Base-by-base conservation (phyloP, 2,329 filamentous ascomycete species). In the Balansia obtecta region DNA sequence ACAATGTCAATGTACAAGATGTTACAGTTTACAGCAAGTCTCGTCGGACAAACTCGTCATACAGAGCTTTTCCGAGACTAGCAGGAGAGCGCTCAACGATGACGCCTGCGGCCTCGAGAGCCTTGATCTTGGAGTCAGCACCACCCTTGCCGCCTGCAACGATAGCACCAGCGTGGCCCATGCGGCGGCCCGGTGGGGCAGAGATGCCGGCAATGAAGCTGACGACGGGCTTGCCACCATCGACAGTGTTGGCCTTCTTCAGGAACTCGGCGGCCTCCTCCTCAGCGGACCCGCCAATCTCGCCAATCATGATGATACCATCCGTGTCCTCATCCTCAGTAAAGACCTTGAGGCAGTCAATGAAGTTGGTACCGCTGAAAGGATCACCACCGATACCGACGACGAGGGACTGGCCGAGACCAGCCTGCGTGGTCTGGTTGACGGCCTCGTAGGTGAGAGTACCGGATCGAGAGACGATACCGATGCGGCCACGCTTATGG, bases 291-390 rank as follows among this genome's bases (percentile, higher is more conserved):
- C 93, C 93, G 72, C 93, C 93, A 68, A 98, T 97, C 77, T 97
- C 93, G 67, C 93, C 93, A 69, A 98, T 97, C 93, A 98, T 96
- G 76, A 98, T 96, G 74, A 98, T 96, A 67, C 93, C 93, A 68
- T 98, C 93, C 39, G 93, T 98, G 75, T 95, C 88, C 68, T 85
- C 79, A 70, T 98, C 93, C 70, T 94, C 78, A 62, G 95, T 82
- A 82, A 98, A 98, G 67, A 97, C 88, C 67, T 88, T 86, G 62
- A 98, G 79, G 79, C 91, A 96, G 80, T 98, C 93, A 73, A 98
- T 97, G 78, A 97, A 98, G 82, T 95, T 97, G 72, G 93, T 97
- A 62, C 93, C 93, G 64, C 86, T 91, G 80, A 98, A 98, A 62
- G 93, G 93, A 74, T 98, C 93, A 74, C 93, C 93, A 57, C 93